Conservation (phyloP, 1,139 yeast genomes). For the Diutina siamensis region DNA sequence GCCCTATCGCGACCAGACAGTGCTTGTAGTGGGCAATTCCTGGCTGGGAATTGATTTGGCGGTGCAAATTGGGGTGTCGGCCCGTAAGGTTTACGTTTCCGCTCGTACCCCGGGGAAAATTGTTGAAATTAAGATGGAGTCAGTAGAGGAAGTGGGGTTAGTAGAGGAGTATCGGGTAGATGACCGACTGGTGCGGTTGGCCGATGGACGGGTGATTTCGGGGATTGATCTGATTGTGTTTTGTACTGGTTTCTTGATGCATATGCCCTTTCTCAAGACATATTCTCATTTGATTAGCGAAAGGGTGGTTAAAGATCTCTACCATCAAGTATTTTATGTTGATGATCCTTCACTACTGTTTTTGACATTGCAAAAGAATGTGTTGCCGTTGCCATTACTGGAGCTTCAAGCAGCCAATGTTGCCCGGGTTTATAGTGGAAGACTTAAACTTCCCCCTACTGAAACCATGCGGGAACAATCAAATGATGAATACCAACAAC, state of each 20-base stretch:
- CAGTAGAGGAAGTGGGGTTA: conserved; percentile 15
- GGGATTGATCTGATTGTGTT: conserved; percentile 41
- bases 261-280: conserved; percentile 28
- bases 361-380: conserved; percentile 26
- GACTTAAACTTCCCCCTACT: conserved; percentile 9
- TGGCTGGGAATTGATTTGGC: conserved; percentile 40
- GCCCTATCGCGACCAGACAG: conserved; percentile 23
- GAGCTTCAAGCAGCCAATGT: conserved; percentile 15
- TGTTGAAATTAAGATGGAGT: conserved; percentile 12
- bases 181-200: background rate
- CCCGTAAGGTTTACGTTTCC: conserved; percentile 28
- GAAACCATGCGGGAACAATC: conserved; percentile 7
- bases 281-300: conserved; percentile 17
- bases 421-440: conserved; percentile 10
- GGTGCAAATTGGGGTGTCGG: conserved; percentile 28
- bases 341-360: conserved; percentile 33
- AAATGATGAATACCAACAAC: conserved; percentile 7
- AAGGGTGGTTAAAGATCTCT: conserved; percentile 20
- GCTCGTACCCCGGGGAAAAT: conserved; percentile 15
- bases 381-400: conserved; percentile 21
- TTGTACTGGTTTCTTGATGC: conserved; percentile 52
- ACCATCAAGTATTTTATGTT: conserved; percentile 33
- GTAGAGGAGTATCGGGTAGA: conserved; percentile 20
- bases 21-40: conserved; percentile 35
- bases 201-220: conserved; percentile 11